Conservation (phyloP, 169 alveolate species). For the Babesia ovis region DNA sequence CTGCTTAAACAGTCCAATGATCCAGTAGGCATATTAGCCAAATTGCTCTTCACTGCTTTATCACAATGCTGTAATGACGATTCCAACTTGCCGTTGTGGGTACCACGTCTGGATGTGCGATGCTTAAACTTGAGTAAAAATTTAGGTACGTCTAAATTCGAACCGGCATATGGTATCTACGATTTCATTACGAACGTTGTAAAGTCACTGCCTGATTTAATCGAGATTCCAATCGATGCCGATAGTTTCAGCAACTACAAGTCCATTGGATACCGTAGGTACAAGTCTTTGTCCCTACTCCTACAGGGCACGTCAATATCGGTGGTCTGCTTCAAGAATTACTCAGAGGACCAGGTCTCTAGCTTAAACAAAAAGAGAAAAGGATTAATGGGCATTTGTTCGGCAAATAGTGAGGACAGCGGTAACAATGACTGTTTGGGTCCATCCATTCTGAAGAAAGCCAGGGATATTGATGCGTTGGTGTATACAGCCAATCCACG, state of each 20-base stretch:
- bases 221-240: conserved; percentile 7
- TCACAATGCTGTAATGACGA: background rate
- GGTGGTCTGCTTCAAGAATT: conserved; percentile 17
- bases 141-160: conserved; percentile 9
- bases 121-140: conserved; percentile 1
- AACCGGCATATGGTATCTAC: conserved; percentile 1
- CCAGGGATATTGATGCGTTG: background rate
- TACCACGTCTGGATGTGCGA: conserved; percentile 26
- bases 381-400: conserved; percentile 12
- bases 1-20: conserved; percentile 4
- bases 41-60: conserved; percentile 9
- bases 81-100: background rate
- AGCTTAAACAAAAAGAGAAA: background rate
- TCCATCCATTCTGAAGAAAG: conserved; percentile 10
- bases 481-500: conserved; percentile 15
- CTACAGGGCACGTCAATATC: conserved; percentile 10
- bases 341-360: background rate
- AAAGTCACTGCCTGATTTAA: background rate
- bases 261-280: conserved; percentile 18
- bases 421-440: background rate
- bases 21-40: conserved; percentile 1
- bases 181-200: background rate
- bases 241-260: conserved; percentile 22
- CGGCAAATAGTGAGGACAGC: background rate
- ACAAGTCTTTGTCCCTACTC: conserved; percentile 13